A percentile compares a stretch with the other conserved stretches of the same genome.
Conservation (phyloP, 345 rosid species). For the Iberis pinnata region DNA sequence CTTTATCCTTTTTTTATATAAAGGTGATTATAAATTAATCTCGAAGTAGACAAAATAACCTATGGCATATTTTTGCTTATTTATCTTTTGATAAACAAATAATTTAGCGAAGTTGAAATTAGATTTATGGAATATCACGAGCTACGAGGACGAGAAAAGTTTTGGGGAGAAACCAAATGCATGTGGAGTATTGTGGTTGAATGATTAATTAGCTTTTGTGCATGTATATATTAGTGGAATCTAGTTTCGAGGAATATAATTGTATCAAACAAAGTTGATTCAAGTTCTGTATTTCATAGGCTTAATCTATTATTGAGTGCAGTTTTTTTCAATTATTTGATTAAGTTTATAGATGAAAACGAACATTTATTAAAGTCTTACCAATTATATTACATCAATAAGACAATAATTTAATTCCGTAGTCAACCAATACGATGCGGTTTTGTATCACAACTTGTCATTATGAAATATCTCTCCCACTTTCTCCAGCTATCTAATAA, state of each 20-base stretch:
- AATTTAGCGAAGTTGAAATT: conserved; percentile 11
- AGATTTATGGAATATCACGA: conserved; percentile 31
- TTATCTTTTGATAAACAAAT: not conserved
- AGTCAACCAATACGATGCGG: conserved; percentile 17
- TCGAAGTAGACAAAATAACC: not conserved
- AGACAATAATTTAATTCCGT: conserved; percentile 20
- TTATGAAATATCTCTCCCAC: not conserved
- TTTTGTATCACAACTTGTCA: conserved; percentile 22
- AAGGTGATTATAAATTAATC: conserved; percentile 1
- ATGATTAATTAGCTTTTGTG: conserved; percentile 25
- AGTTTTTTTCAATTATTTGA: not conserved
- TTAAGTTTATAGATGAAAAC: not conserved
- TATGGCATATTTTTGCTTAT: not conserved
- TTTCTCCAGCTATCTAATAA: not conserved
- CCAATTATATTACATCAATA: conserved; percentile 19
- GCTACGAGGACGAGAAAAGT: conserved; percentile 23
- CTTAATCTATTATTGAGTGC: conserved; percentile 3
- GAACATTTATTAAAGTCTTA: conserved; percentile 8
- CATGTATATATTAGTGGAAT: not conserved
- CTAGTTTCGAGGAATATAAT: conserved; percentile 1
- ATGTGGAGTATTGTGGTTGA: conserved; percentile 28
- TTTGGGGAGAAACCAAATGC: conserved; percentile 25
- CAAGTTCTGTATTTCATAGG: conserved; percentile 7
- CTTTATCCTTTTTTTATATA: conserved; percentile 20
- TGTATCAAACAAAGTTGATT: conserved; percentile 8